Conservation (phyloP, 306 rosid genomes). For the Cyamopsis tetragonoloba region DNA sequence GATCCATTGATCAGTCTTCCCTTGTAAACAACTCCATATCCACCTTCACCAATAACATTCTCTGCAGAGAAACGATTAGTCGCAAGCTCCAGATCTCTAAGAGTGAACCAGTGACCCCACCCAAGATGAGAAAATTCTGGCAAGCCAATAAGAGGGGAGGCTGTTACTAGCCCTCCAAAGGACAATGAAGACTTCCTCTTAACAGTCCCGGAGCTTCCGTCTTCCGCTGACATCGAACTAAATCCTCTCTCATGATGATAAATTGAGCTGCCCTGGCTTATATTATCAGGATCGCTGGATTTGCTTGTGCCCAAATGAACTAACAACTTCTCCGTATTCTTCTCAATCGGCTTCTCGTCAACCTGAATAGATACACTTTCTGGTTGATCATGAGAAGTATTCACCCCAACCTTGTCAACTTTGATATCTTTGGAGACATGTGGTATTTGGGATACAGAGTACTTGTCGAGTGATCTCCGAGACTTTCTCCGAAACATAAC, state of each 20-base stretch:
- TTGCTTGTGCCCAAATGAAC: conserved; percentile 70
- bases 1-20: conserved; percentile 87
- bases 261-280: conserved; percentile 80
- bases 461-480: conserved; percentile 60
- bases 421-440: conserved; percentile 73
- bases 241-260: conserved; percentile 72
- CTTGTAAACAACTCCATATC: conserved; percentile 90
- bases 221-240: conserved; percentile 80
- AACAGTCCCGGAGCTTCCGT: conserved; percentile 69
- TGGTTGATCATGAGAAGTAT: conserved; percentile 46
- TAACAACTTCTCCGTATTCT: conserved; percentile 62
- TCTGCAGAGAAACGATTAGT: conserved; percentile 71
- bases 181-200: conserved; percentile 54
- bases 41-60: conserved; percentile 92
- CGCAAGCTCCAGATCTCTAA: conserved; percentile 83
- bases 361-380: conserved; percentile 50
- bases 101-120: conserved; percentile 99
- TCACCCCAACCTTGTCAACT: conserved; percentile 74
- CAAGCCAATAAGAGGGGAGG: conserved; percentile 84
- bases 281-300: conserved; percentile 62
- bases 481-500: conserved; percentile 72
- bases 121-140: conserved; percentile 95
- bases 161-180: conserved; percentile 57
- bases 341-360: conserved; percentile 55
- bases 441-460: conserved; percentile 68